Evolutionary conservation across 164 flowering plant species (phyloP), one percentile per base, ranked within the genome.

Genomic region (Chloranthus sessilifolius): DNA sequence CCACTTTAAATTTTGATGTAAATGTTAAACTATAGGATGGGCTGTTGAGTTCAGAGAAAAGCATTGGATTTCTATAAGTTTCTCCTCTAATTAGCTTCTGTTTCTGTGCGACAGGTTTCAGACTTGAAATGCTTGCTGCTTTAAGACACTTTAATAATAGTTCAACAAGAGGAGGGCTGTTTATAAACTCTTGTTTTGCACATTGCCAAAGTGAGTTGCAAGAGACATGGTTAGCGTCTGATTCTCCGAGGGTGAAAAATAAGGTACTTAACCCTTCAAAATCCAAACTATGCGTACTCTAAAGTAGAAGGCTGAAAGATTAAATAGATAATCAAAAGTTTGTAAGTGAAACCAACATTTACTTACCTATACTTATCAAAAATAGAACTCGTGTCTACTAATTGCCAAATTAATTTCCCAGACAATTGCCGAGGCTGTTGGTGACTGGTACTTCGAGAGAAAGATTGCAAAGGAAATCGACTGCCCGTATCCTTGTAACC

Each of bases 131-230:
- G 99, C 64, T 92, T 54, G 50, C 28, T 41, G 78, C 88, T n/a
- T 43, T 88, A 55, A 30, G 38, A 36, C 34, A 33, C 21, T 81
- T 81, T 56, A 56, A 30, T 20, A 29, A 28, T 8, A 24, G 57
- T 48, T 84, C 88, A 15, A 62, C 40, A 44, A 62, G 67, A 14
- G 92, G 80, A 26, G 99, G 96, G 20, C 37, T 78, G 75, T 88
- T 68, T 53, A 74, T 94, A 60, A 94, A 94, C 56, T 94, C 99
- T 16, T 89, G 97, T 64, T 89, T 87, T 53, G 75, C 92, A 53
- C 97, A 94, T 70, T 89, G 99, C 78, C 99, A 94, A 57, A 84
- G 89, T 55, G 95, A 90, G 63, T 47, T 61, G 14, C 92, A 94
- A 60, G 96, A 85, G 45, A 85, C 97, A 14, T 94, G 99, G 99